A percentile compares a stretch with the other conserved stretches of the same genome.
Evolutionary conservation across 768 basidiomycete species (phyloP).

Genomic region (Russula griseocarnosa): DNA sequence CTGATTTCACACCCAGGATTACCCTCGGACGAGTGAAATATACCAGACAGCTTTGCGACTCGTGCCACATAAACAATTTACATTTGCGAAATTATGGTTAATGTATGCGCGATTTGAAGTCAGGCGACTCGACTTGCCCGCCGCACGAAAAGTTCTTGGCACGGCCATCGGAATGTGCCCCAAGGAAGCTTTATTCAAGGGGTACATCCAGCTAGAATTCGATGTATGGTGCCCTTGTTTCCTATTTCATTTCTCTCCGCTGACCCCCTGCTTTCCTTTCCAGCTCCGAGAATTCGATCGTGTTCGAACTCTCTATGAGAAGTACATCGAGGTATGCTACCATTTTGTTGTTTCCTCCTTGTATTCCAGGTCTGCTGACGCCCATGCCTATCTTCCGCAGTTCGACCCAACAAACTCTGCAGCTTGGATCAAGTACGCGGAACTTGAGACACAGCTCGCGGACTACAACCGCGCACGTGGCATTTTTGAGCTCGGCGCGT

Average conservation of each 20-base stretch:
- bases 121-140: slow-evolving; percentile 70
- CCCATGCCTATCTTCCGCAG: slow-evolving; percentile 35
- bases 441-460: slow-evolving; percentile 82
- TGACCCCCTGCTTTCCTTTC: not conserved
- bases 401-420: slow-evolving; percentile 87
- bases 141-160: slow-evolving; percentile 87
- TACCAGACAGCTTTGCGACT: slow-evolving; percentile 87
- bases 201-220: slow-evolving; percentile 91
- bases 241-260: not conserved
- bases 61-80: slow-evolving; percentile 94
- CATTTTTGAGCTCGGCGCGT: slow-evolving; percentile 88
- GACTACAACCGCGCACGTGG: slow-evolving; percentile 87
- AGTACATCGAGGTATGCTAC: slow-evolving; percentile 76
- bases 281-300: slow-evolving; percentile 94
- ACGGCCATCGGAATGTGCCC: slow-evolving; percentile 93
- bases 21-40: slow-evolving; percentile 78
- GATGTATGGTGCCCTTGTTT: slow-evolving; percentile 47
- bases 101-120: slow-evolving; percentile 92
- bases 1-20: slow-evolving; percentile 52
- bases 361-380: not conserved
- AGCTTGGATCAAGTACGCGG: slow-evolving; percentile 95
- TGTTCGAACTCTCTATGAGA: slow-evolving; percentile 86
- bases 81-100: slow-evolving; percentile 95
- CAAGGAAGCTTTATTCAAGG: slow-evolving; percentile 92
- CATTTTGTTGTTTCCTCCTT: not conserved